Conservation (phyloP, 805 yeast genomes). For the Komagataella pseudopastoris region DNA sequence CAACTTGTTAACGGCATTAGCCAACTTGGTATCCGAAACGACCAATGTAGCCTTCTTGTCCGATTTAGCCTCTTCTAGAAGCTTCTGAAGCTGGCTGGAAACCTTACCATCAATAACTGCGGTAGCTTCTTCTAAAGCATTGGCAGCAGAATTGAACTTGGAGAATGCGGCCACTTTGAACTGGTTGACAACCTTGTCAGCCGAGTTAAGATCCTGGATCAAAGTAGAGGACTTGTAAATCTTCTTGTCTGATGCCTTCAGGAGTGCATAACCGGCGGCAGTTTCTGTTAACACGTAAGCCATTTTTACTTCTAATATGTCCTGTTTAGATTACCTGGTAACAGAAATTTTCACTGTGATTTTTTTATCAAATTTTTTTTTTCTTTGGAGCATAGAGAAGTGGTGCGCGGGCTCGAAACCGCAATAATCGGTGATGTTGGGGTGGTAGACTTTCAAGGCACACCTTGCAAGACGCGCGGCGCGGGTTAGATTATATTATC, state of each 20-base stretch:
- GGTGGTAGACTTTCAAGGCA: neutral
- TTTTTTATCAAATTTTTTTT: neutral
- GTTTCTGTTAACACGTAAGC: slow-evolving; percentile 93
- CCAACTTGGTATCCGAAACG: slow-evolving; percentile 91
- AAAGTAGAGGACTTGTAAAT: slow-evolving; percentile 73
- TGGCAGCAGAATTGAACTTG: slow-evolving; percentile 87
- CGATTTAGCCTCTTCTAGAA: slow-evolving; percentile 63
- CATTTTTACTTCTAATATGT: slow-evolving; percentile 24
- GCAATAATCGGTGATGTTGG: neutral
- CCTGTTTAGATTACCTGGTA: neutral
- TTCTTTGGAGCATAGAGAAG: neutral
- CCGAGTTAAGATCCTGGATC: slow-evolving; percentile 62
- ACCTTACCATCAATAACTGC: slow-evolving; percentile 90
- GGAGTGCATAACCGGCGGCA: slow-evolving; percentile 96
- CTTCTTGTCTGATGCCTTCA: slow-evolving; percentile 96
- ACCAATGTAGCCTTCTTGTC: slow-evolving; percentile 80
- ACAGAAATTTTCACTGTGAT: neutral
- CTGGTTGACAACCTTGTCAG: slow-evolving; percentile 78
- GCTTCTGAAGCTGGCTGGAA: slow-evolving; percentile 63
- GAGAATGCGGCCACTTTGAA: slow-evolving; percentile 93
- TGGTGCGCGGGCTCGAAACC: neutral
- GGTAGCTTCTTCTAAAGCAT: slow-evolving; percentile 91
- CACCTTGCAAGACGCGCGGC: neutral
- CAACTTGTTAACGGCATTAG: slow-evolving; percentile 90
- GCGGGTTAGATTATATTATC: neutral